Conservation (phyloP, 2,329 filamentous ascomycete genomes). For the Microdochium nivale region DNA sequence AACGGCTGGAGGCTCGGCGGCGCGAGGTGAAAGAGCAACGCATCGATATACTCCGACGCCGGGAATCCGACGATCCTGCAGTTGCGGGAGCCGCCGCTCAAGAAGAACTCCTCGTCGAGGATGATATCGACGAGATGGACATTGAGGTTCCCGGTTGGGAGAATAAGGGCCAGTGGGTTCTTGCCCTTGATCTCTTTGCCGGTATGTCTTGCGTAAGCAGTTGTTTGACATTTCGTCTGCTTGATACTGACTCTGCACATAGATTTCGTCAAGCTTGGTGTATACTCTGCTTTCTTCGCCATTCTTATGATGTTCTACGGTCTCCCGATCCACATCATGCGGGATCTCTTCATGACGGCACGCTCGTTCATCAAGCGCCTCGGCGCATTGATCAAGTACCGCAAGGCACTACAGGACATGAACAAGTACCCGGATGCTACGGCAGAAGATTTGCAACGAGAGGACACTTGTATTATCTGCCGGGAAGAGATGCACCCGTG, state of each 20-base stretch:
- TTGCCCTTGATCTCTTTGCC: slow-evolving; percentile 77
- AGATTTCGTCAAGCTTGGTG: slow-evolving; percentile 86
- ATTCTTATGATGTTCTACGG: slow-evolving; percentile 93
- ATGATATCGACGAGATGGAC: slow-evolving; percentile 85
- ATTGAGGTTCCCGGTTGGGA: slow-evolving; percentile 96
- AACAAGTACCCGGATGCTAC: slow-evolving; percentile 90
- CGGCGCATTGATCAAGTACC: slow-evolving; percentile 81
- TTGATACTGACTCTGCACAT: slow-evolving; percentile 1
- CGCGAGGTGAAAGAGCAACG: slow-evolving; percentile 56
- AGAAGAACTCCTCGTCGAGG: slow-evolving; percentile 51
- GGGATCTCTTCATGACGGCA: slow-evolving; percentile 90
- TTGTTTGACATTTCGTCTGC: background rate
- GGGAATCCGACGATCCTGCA: slow-evolving; percentile 34
- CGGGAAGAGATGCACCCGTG: slow-evolving; percentile 90
- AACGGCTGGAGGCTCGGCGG: slow-evolving; percentile 59
- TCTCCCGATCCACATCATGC: slow-evolving; percentile 90
- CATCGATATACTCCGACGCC: slow-evolving; percentile 39
- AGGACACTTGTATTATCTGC: slow-evolving; percentile 96
- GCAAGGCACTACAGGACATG: slow-evolving; percentile 90
- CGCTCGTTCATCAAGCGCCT: slow-evolving; percentile 86
- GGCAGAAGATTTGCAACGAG: slow-evolving; percentile 70
- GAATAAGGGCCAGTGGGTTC: slow-evolving; percentile 84
- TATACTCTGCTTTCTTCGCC: slow-evolving; percentile 87
- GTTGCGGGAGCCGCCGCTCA: slow-evolving; percentile 37
- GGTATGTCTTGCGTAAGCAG: slow-evolving; percentile 39